These are phyloP conservation scores for Zasmidium angulare DNA, from an alignment of 2,329 filamentous ascomycete genomes.

Conservation along the genomic window DNA sequence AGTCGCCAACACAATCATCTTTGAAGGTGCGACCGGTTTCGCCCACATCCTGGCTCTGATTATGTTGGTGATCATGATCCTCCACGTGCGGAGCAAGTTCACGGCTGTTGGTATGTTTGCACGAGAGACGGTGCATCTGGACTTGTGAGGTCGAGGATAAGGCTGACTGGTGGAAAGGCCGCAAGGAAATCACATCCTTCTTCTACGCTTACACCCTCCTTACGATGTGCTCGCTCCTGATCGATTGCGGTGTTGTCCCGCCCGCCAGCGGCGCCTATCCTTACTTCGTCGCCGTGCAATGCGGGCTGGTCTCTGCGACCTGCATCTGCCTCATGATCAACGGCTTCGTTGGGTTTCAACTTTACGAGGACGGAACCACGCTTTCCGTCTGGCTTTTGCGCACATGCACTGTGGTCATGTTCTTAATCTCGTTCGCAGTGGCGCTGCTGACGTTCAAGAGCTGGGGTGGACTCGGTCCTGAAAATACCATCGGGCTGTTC, in stretches of 20 bases:
- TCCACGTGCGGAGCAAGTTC: constrained; percentile 96
- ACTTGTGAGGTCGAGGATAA: not conserved
- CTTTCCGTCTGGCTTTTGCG: constrained; percentile 92
- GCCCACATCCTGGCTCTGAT: constrained; percentile 86
- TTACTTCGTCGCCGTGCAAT: constrained; percentile 88
- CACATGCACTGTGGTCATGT: constrained; percentile 74
- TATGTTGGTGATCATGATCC: constrained; percentile 96
- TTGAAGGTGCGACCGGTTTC: constrained; percentile 85
- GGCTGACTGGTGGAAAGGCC: constrained; percentile 45
- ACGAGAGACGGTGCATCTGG: constrained; percentile 3
- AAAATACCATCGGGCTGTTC: constrained; percentile 85
- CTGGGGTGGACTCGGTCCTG: constrained; percentile 81
- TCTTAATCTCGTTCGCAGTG: constrained; percentile 81
- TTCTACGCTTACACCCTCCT: constrained; percentile 96
- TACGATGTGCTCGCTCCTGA: constrained; percentile 81
- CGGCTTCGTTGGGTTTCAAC: constrained; percentile 95
- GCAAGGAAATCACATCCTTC: constrained; percentile 78
- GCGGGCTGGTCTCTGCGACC: constrained; percentile 79
- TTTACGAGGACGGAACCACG: constrained; percentile 95
- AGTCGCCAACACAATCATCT: constrained; percentile 97
- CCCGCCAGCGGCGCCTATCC: constrained; percentile 77
- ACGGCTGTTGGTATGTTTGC: constrained; percentile 80
- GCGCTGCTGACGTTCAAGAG: constrained; percentile 89
- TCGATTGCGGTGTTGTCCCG: constrained; percentile 90
- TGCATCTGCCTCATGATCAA: constrained; percentile 92